Percentiles rank a stretch among this genome's conserved stretches.
phyloP scores from a whole-genome alignment of 805 yeast species.

The Myxozyma neotropica region DNA sequence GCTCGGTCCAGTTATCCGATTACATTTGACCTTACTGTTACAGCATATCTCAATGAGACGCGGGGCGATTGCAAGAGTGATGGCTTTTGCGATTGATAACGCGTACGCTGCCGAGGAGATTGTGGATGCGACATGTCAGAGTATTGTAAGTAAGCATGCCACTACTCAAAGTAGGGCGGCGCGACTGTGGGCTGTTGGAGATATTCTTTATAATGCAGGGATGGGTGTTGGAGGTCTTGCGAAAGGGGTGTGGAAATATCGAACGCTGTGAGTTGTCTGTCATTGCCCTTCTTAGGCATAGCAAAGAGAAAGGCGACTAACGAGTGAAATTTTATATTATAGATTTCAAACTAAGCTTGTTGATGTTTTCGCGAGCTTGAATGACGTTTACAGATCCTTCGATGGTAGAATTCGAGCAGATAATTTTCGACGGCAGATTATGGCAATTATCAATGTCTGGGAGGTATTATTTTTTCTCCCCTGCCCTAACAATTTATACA shows the following conservation, averaged over 20 bases:
- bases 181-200: conserved; percentile 38
- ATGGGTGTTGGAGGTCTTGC: conserved; percentile 27
- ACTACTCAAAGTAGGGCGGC: conserved; percentile 29
- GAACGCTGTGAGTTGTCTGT: conserved; percentile 20
- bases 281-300: neutral
- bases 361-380: conserved; percentile 21
- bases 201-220: conserved; percentile 37
- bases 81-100: conserved; percentile 39
- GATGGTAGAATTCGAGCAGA: conserved; percentile 34
- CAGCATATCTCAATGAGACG: conserved; percentile 37
- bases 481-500: no score
- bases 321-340: no score
- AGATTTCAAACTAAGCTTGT: conserved; percentile 24
- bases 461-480: conserved; percentile 19
- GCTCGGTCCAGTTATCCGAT: conserved; percentile 31
- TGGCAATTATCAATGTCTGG: conserved; percentile 29
- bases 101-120: conserved; percentile 37
- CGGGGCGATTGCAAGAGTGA: conserved; percentile 40
- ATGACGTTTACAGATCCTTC: conserved; percentile 17
- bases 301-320: no score
- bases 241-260: conserved; percentile 33
- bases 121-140: conserved; percentile 33
- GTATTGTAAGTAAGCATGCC: conserved; percentile 29
- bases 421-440: conserved; percentile 29
- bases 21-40: conserved; percentile 36